Evolutionary conservation across 1,284 basidiomycete genomes (phyloP), one percentile per base, ranked within the genome.

Genomic region (Trametes polyzona): DNA sequence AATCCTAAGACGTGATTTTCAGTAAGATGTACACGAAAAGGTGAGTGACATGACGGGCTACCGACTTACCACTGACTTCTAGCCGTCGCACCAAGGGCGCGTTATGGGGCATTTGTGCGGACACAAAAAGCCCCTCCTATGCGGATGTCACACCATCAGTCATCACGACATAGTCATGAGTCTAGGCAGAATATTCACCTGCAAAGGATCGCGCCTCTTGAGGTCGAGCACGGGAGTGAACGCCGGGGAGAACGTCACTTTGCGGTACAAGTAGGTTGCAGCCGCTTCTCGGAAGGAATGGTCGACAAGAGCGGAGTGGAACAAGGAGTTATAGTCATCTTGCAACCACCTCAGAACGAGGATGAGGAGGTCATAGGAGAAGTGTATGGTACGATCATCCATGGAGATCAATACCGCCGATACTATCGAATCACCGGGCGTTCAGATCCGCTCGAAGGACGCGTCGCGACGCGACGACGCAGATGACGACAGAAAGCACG

Each of bases 271-370:
- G 23, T 79, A 52, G 19, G 69, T 71, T 9, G 79, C 76, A 10
- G 80, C 75, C 10, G 72, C 74, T 23, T 65, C 62, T 59, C 77
- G 74, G 64, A 80, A 79, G 12, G 71, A 67, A 50, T 66, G 69
- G 58, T 74, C 77, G n/a, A 81, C 79, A n/a, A 79, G 67, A 24
- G 77, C 66, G 60, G 76, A 81, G 10, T 57, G 55, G 49, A 61
- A 73, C 16, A 84, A 69, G 0, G 72, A 61, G 10, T 29, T 27
- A 47, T 70, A 72, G 58, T 81, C 73, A 19, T 73, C 58, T 23
- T 51, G 53, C 17, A 78, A 63, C 32, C 60, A 48, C 17, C 70
- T 70, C 17, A 82, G 42, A 14, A 80, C 65, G 29, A 68, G 61
- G 4, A 72, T 55, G n/a, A 81, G 68, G 30, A 81, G 53, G 59